Percentiles rank a stretch among this genome's conserved stretches.
Evolutionary conservation across 1,284 basidiomycete species (phyloP).

Genomic region (Malassezia japonica): DNA sequence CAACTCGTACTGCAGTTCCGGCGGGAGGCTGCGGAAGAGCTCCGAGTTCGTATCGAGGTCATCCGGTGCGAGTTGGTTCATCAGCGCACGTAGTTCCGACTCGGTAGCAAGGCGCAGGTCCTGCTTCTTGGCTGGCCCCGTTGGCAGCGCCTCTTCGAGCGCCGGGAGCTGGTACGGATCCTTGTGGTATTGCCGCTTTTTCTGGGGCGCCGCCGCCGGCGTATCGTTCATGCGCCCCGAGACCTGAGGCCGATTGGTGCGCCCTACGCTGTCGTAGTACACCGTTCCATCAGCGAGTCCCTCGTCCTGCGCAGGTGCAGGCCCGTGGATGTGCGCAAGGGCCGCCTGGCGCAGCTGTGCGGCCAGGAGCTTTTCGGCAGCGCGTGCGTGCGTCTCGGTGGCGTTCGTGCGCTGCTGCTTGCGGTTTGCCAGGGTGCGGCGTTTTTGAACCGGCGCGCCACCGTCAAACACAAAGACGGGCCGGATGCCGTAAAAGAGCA

Average conservation of each 20-base stretch:
- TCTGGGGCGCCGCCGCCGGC: neutral
- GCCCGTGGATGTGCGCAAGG: conserved; percentile 55
- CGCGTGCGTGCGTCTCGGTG: conserved; percentile 41
- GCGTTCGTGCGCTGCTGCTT: conserved; percentile 59
- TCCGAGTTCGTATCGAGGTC: conserved; percentile 43
- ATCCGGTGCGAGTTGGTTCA: conserved; percentile 38
- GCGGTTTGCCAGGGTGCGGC: conserved; percentile 46
- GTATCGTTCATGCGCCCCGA: neutral
- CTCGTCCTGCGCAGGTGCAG: conserved; percentile 14
- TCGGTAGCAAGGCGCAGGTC: conserved; percentile 46
- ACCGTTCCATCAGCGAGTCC: neutral
- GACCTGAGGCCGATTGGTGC: neutral
- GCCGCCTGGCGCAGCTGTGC: conserved; percentile 89
- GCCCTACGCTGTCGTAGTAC: neutral
- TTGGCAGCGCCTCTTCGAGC: conserved; percentile 25
- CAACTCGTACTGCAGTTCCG: conserved; percentile 95
- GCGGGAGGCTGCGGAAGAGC: conserved; percentile 75
- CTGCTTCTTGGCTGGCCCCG: conserved; percentile 20
- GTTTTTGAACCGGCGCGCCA: conserved; percentile 48
- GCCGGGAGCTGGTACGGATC: conserved; percentile 45
- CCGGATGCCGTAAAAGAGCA: conserved; percentile 77
- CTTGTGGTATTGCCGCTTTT: conserved; percentile 16
- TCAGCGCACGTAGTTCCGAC: conserved; percentile 34
- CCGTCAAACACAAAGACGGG: conserved; percentile 87
- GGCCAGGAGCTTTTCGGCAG: conserved; percentile 74